Base-by-base conservation (phyloP, 139 green algal genomes). In the Chlamydomonas sp. region DNA sequence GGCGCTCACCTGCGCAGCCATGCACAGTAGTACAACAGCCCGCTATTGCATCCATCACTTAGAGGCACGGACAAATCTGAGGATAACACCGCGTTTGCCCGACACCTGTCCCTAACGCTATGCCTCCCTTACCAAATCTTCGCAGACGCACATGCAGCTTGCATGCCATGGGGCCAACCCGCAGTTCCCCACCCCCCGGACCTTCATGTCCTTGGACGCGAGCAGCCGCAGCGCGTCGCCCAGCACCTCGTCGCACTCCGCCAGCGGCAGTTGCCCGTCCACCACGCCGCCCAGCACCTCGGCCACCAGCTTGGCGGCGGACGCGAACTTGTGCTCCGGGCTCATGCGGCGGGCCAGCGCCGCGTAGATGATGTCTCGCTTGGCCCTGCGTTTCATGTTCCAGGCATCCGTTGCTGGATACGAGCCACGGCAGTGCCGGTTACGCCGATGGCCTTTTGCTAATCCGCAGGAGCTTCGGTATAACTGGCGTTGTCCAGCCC, bases 251-350 rank as follows among this genome's bases (percentile, higher is more conserved):
- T 79, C 84, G 49, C 83, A 90, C n/a, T 90, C 91, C 1, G 84
- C 58, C 79, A 99, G 90, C 20, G 91, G 89, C 81, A 98, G 94
- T 77, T 86, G 63, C 5, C 94, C 95, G 59, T 99, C 97, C 16
- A 92, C 94, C 18, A 97, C 90, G 4, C 89, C 92, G 10, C 63
- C 91, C 82, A 98, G 91, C 80, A 98, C 94, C 85, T 97, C 93
- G 2, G 89, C 77, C 79, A 94, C 95, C 77, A 98, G 91, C 84
- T 92, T 96, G 61, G 93, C 95, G 5, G 90, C 79, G 58, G 90
- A 96, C 16, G 83, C 90, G 85, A 98, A 96, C 81, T 95, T 95
- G 92, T 98, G 95, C 93, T 99, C 96, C 6, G 95, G 93, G 12
- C 90, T 78, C 96, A 99, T 98, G 77, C 85, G 90, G n/a, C 71